A percentile compares a stretch with the other conserved stretches of the same genome.
phyloP scores from a whole-genome alignment of 139 green algal species.

The Volvox reticuliferus region DNA sequence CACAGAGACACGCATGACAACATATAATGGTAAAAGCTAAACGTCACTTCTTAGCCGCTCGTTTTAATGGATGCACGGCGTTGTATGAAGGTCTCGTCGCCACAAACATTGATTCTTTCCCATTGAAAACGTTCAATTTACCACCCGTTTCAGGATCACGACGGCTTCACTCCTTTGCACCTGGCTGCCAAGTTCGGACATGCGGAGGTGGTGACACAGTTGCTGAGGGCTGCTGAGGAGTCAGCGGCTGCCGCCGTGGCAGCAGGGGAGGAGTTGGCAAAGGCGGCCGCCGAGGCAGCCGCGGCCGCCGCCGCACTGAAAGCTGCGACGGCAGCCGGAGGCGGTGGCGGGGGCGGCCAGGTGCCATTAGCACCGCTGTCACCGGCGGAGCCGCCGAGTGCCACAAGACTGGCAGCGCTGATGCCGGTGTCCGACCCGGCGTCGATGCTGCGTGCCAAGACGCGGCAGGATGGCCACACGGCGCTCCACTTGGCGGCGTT shows the following conservation, averaged over 20 bases:
- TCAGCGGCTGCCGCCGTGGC: not conserved
- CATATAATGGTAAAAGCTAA: no score
- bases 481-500: constrained; percentile 75
- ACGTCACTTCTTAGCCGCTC: no score
- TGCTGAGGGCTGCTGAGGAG: not conserved
- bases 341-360: constrained; percentile 4
- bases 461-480: constrained; percentile 63
- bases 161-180: constrained; percentile 81
- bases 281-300: not conserved
- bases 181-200: constrained; percentile 64
- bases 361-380: not conserved
- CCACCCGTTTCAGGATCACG: constrained; percentile 65
- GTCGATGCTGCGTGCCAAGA: constrained; percentile 12
- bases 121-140: no score
- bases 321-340: not conserved
- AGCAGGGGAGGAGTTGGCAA: not conserved
- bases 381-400: not conserved
- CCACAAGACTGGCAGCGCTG: not conserved
- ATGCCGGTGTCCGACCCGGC: constrained; percentile 27
- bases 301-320: not conserved
- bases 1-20: no score
- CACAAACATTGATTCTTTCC: no score
- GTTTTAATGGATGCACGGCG: no score
- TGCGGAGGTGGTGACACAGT: not conserved
- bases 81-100: no score